Conservation (phyloP, 2,329 filamentous ascomycete genomes). For the Hypoxylon sp. region DNA sequence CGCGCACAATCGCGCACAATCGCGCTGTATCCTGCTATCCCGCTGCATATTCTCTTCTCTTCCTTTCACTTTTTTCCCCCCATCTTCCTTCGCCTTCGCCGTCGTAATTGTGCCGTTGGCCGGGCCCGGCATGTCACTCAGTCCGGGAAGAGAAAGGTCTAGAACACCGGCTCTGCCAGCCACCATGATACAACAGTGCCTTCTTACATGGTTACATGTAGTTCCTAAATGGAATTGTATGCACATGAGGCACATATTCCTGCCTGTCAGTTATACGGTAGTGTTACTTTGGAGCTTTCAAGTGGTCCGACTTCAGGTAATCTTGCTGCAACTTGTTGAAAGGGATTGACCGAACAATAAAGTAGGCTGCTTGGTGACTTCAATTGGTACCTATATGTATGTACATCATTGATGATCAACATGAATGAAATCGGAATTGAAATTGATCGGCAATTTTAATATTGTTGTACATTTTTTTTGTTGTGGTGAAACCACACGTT, state of each 20-base stretch:
- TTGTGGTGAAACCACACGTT: no score
- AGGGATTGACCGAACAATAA: no score
- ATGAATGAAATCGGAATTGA: background rate
- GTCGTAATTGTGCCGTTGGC: background rate
- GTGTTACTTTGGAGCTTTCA: no score
- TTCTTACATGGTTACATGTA: background rate
- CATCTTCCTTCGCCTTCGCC: background rate
- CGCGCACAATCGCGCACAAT: no score
- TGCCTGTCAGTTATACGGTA: background rate
- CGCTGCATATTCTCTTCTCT: background rate
- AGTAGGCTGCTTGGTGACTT: no score
- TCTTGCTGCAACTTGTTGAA: no score
- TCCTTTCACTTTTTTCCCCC: background rate
- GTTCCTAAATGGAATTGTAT: no score
- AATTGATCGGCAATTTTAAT: background rate
- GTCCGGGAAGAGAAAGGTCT: constrained; percentile 6
- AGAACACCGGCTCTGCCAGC: constrained; percentile 4
- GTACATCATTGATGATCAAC: background rate
- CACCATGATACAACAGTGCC: background rate
- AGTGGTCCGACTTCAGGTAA: no score
- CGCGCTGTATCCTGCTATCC: background rate
- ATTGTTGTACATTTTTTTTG: no score
- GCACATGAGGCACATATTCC: no score
- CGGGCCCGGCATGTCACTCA: background rate
- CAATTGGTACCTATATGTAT: background rate